Evolutionary conservation across 768 basidiomycete species (phyloP), one percentile per base, ranked within the genome.

Genomic region (Leccinum truebloodii): DNA sequence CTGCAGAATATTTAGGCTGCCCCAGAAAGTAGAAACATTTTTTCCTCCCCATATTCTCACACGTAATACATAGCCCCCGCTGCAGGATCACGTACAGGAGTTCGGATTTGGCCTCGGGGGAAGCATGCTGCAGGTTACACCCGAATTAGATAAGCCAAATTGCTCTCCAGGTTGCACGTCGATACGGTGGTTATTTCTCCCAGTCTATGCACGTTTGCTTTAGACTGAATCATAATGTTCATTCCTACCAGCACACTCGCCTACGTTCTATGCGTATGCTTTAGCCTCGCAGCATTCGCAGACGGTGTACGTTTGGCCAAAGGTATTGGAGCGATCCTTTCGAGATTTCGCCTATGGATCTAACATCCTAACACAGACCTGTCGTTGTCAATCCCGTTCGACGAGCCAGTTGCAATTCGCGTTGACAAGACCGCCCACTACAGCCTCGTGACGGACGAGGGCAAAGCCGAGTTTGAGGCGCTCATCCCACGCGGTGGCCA

Each of bases 381-480:
- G 20, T 63, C 62, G 12, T 52, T 63, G 6, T 63, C 56, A 12
- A 53, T 63, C 26, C 16, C 18, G 13, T 63, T 62, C 48, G 61
- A 54, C 44, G 61, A 62, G 41, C 58, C 61, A 37, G 61, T 62
- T 6, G 59, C 49, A 3, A 63, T 63, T 10, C 63, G 61, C 32
- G 56, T 63, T 1, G 63, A 63, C 37, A 63, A 54, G 46, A 62
- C 62, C 8, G 22, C 61, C 4, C 61, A 63, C 41, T 63, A 63
- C 39, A 63, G 34, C 53, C 63, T 63, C 34, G 6, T 9, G 39
- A n/a, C 61, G 6, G 61, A 63, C 16, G 61, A 63, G 18, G 63
- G 63, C 9, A 63, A 63, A 51, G 60, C 37, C 7, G 60, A 63
- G 41, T 62, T 63, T 35, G 63, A 63, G n/a, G 61, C 63, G 13